Percentiles rank a stretch among this genome's conserved stretches.
phyloP scores from a whole-genome alignment of 371 early-diverging fungal genomes.

The Fennellomyces sp. region DNA sequence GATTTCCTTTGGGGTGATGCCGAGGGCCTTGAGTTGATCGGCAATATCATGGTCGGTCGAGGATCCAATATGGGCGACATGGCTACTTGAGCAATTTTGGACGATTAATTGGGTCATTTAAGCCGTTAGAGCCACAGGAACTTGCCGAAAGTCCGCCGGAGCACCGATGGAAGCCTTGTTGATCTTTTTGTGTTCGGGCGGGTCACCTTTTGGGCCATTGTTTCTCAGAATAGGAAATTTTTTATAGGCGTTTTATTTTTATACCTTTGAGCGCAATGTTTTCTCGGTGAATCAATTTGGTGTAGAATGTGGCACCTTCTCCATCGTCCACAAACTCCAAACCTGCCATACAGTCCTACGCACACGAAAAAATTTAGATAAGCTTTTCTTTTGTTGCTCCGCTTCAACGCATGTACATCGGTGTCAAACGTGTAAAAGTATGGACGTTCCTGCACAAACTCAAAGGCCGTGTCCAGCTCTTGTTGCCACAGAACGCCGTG shows the following conservation, averaged over 20 bases:
- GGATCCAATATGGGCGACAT: slow-evolving; percentile 80
- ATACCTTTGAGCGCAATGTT: slow-evolving; percentile 32
- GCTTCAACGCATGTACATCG: slow-evolving; percentile 58
- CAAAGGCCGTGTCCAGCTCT: slow-evolving; percentile 76
- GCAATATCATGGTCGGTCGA: slow-evolving; percentile 76
- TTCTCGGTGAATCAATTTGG: slow-evolving; percentile 65
- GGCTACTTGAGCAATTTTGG: slow-evolving; percentile 32
- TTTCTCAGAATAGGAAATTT: not conserved
- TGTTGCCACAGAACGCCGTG: slow-evolving; percentile 78
- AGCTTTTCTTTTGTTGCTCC: no score
- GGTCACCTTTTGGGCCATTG: no score
- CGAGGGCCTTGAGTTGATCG: slow-evolving; percentile 72
- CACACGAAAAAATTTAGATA: no score
- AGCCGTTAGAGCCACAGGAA: not conserved
- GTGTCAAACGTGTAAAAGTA: slow-evolving; percentile 87
- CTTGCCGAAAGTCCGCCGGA: slow-evolving; percentile 72
- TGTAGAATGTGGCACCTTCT: slow-evolving; percentile 79
- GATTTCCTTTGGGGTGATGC: slow-evolving; percentile 77
- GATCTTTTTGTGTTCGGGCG: slow-evolving; percentile 32
- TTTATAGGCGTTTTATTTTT: slow-evolving; percentile 7
- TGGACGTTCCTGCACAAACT: slow-evolving; percentile 69
- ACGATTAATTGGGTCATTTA: not conserved
- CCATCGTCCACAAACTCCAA: slow-evolving; percentile 86
- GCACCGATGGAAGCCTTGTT: slow-evolving; percentile 75
- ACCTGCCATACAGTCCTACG: slow-evolving; percentile 72